Percentiles rank a stretch among this genome's conserved stretches.
Evolutionary conservation across 306 rosid genomes (phyloP).

Genomic region (Fragaria nilgerrensis): DNA sequence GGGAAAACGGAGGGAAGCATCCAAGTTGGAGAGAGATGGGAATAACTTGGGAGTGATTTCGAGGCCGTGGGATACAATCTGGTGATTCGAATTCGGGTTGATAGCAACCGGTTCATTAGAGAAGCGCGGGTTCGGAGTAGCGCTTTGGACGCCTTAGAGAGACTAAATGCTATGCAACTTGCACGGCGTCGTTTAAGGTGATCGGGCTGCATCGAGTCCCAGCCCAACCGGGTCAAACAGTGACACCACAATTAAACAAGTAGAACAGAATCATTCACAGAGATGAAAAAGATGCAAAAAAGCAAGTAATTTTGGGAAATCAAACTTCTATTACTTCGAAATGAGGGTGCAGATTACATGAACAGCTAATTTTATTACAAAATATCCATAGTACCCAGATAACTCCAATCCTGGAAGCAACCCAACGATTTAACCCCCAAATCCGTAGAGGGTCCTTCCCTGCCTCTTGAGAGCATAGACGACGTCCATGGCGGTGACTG

Average conservation of each 20-base stretch:
- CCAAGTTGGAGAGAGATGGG: slow-evolving; percentile 46
- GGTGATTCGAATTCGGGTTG: slow-evolving; percentile 23
- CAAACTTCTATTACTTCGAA: neutral
- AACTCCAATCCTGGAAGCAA: neutral
- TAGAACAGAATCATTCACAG: too few species aligned
- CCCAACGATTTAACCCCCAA: slow-evolving; percentile 21
- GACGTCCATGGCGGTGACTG: neutral
- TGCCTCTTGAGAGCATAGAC: neutral
- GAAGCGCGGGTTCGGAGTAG: slow-evolving; percentile 56
- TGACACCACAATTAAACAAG: too few species aligned
- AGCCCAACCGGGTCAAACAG: too few species aligned
- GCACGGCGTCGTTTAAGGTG: too few species aligned
- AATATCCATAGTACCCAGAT: neutral
- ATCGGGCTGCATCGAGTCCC: too few species aligned
- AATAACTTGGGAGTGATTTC: slow-evolving; percentile 49
- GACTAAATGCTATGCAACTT: too few species aligned
- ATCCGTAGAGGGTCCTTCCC: slow-evolving; percentile 9
- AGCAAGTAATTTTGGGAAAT: too few species aligned
- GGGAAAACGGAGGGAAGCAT: slow-evolving; percentile 37
- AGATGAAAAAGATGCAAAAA: too few species aligned
- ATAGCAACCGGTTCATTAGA: slow-evolving; percentile 40
- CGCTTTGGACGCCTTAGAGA: slow-evolving; percentile 73
- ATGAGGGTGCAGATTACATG: neutral
- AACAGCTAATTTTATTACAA: neutral
- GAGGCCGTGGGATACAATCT: slow-evolving; percentile 22